These are phyloP conservation scores for Caryopteris hybrid DNA, from an alignment of 305 asterid genomes.

Conservation along the genomic window DNA sequence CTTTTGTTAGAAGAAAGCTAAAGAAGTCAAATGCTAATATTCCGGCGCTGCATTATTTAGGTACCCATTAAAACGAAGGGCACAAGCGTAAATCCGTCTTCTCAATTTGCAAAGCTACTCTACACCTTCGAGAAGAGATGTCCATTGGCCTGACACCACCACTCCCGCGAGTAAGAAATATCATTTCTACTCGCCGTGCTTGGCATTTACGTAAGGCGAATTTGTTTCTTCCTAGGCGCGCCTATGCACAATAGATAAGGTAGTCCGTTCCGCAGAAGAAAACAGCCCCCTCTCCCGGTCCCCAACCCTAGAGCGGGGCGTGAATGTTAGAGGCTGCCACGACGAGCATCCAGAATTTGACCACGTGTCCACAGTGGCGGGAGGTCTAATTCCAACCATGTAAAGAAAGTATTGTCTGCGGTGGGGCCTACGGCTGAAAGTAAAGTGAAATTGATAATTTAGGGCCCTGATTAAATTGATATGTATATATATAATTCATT, in stretches of 20 bases:
- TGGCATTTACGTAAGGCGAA: background rate
- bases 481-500: too few species aligned
- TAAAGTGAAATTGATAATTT: too few species aligned
- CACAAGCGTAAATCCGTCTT: slow-evolving; percentile 1
- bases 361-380: slow-evolving; percentile 28
- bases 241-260: background rate
- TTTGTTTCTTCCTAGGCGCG: background rate
- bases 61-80: background rate
- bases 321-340: slow-evolving; percentile 17
- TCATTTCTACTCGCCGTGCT: background rate
- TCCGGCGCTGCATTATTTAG: background rate
- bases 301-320: too few species aligned
- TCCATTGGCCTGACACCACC: background rate
- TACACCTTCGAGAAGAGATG: slow-evolving; percentile 21
- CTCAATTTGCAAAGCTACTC: slow-evolving; percentile 23
- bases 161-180: background rate
- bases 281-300: background rate
- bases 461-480: too few species aligned
- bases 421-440: slow-evolving; percentile 20
- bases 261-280: slow-evolving; percentile 9
- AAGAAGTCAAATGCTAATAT: background rate
- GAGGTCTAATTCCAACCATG: slow-evolving; percentile 28
- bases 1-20: background rate
- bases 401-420: background rate
- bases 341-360: background rate